Evolutionary conservation across 257 asterid species (phyloP).

Genomic region (Euphrasia confusa): DNA sequence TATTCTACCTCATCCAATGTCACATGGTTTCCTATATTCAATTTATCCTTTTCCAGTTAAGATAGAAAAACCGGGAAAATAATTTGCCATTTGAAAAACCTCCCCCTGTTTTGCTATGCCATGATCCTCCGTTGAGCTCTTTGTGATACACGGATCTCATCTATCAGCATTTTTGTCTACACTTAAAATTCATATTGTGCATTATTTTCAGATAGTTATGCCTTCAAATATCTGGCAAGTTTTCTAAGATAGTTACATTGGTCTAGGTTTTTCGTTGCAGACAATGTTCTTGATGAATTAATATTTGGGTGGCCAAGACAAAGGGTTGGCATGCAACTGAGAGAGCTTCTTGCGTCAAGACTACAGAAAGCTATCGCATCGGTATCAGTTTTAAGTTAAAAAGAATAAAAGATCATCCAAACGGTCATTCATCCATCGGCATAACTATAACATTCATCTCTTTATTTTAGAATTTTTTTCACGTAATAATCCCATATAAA

Average conservation of each 20-base stretch:
- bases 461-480: slow-evolving; percentile 5
- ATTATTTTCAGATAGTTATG: slow-evolving; percentile 20
- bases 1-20: slow-evolving; percentile 10
- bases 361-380: slow-evolving; percentile 78
- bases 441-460: slow-evolving; percentile 16
- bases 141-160: slow-evolving; percentile 6
- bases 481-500: slow-evolving; percentile 13
- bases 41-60: slow-evolving; percentile 14
- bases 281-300: slow-evolving; percentile 82
- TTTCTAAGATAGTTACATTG: slow-evolving; percentile 30
- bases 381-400: slow-evolving; percentile 37
- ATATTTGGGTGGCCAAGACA: slow-evolving; percentile 96
- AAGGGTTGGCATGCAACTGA: slow-evolving; percentile 62
- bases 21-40: slow-evolving; percentile 16
- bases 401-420: slow-evolving; percentile 16
- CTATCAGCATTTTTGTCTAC: neutral
- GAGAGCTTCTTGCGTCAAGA: slow-evolving; percentile 80
- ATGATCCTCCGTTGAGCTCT: neutral
- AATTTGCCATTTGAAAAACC: slow-evolving; percentile 7
- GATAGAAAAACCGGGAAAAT: neutral
- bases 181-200: slow-evolving; percentile 14
- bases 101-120: neutral
- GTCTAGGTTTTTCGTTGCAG: slow-evolving; percentile 79
- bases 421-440: slow-evolving; percentile 19
- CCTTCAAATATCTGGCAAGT: slow-evolving; percentile 20